phyloP scores from a whole-genome alignment of 805 yeast genomes.

The Lachancea quebecensis region DNA sequence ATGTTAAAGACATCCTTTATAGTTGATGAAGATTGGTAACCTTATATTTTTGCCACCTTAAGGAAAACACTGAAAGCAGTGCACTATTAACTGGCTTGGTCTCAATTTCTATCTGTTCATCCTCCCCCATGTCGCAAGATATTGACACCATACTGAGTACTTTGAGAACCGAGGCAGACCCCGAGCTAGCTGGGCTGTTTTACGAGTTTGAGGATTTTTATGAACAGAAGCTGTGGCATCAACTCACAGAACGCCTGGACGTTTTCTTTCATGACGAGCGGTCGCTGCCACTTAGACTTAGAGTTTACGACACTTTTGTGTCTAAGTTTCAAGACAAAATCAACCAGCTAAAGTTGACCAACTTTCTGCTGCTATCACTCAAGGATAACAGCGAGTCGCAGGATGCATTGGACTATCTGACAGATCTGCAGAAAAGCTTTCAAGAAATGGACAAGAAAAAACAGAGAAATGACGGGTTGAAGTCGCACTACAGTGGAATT shows the following conservation, averaged over 20 bases:
- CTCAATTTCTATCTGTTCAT: neutral
- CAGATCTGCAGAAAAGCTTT: conserved; percentile 40
- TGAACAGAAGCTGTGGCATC: conserved; percentile 93
- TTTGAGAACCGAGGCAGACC: conserved; percentile 59
- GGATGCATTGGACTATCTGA: conserved; percentile 48
- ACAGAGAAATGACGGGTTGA: conserved; percentile 32
- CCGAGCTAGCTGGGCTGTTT: conserved; percentile 49
- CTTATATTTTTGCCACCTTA: conserved; percentile 3
- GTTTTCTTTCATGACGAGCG: conserved; percentile 53
- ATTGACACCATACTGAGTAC: conserved; percentile 32
- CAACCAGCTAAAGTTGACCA: conserved; percentile 72
- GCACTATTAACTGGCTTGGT: neutral
- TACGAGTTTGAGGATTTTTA: conserved; percentile 65
- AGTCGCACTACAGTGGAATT: conserved; percentile 46
- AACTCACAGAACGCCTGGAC: conserved; percentile 63
- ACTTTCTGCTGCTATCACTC: conserved; percentile 56
- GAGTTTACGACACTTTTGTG: conserved; percentile 67
- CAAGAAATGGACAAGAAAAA: conserved; percentile 32
- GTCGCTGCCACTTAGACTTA: conserved; percentile 50
- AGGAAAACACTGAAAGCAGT: neutral
- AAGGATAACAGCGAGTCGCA: conserved; percentile 35
- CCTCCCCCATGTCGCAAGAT: conserved; percentile 14
- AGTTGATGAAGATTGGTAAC: neutral
- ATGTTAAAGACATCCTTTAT: neutral
- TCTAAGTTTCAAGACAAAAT: conserved; percentile 58